Base-by-base conservation (phyloP, 2,329 filamentous ascomycete genomes). In the Myriangium duriaei region DNA sequence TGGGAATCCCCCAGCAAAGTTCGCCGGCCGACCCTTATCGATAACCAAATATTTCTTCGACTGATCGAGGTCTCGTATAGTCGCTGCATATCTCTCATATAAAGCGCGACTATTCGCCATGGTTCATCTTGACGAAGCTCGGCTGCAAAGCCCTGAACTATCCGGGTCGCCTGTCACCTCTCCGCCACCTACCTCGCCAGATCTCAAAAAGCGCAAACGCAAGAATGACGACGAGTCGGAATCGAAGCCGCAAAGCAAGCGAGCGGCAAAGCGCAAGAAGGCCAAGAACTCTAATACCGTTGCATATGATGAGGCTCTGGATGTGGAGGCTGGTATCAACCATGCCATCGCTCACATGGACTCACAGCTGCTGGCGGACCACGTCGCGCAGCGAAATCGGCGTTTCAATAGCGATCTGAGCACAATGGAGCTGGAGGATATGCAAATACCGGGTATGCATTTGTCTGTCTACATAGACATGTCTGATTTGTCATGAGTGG, bases 331-430 rank as follows among this genome's bases (percentile, higher is more conserved):
- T 24, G 60, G 80, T 5, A 65, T 95, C 47, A 93, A 95, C 61
- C 76, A 74, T 46, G 74, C 81, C 3, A 82, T 95, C 55, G 74
- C 76, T 31, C 74, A 76, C 43, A 87, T 95, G 79, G 84, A 94
- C 57, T 79, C 75, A 43, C 74, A 79, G 47, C 68, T 95, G 30
- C 64, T 95, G 32, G 83, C 87, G 2, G 88, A 95, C 56, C 78
- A 94, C 56, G 68, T 95, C 44, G 81, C 81, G 5, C 79, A 91
- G 53, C 75, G 81, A 53, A 79, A 83, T 37, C 75, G 72, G 46
- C 72, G 80, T 15, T 92, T 88, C 52, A 82, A 85, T 38, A 75
- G 73, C 17, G 80, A 94, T 37, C 59, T 95, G 51, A 94, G 82
- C 49, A 66, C 76, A 1, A 72, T 96, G 29, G 91, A 98, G 61